These are phyloP conservation scores for Sordaria brevicollis DNA, from an alignment of 495 filamentous ascomycete genomes.

Conservation along the genomic window DNA sequence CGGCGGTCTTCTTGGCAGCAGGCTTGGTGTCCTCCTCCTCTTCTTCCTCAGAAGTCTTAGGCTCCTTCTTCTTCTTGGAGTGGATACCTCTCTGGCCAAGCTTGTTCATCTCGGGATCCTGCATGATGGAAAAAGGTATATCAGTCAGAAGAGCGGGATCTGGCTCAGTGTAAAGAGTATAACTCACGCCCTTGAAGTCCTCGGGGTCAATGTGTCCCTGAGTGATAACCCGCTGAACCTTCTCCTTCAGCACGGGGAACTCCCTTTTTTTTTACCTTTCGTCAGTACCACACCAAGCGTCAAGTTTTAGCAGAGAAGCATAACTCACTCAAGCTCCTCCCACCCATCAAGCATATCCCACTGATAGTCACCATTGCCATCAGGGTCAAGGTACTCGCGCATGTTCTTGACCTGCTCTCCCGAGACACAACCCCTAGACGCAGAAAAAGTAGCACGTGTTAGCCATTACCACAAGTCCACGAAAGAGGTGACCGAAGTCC, in stretches of 20 bases:
- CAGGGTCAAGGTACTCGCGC: conserved; percentile 29
- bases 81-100: conserved; percentile 54
- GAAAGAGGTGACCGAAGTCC: not conserved
- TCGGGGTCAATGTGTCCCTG: conserved; percentile 66
- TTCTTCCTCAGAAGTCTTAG: conserved; percentile 19
- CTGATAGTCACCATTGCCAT: conserved; percentile 25
- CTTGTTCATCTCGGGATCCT: conserved; percentile 63
- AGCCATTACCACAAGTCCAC: not conserved
- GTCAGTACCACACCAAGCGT: no score
- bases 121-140: not conserved
- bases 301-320: not conserved
- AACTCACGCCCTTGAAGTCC: conserved; percentile 68
- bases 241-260: conserved; percentile 44
- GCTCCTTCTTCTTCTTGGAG: conserved; percentile 32
- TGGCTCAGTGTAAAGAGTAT: not conserved
- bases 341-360: conserved; percentile 53
- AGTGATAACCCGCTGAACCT: conserved; percentile 50
- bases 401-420: conserved; percentile 50
- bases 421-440: conserved; percentile 76
- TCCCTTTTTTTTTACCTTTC: no score
- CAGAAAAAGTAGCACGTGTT: not conserved
- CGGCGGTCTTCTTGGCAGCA: conserved; percentile 22
- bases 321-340: conserved; percentile 51
- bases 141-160: conserved; percentile 10
- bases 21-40: conserved; percentile 19